phyloP scores from a whole-genome alignment of 306 rosid species.

The Bauhinia variegata region DNA sequence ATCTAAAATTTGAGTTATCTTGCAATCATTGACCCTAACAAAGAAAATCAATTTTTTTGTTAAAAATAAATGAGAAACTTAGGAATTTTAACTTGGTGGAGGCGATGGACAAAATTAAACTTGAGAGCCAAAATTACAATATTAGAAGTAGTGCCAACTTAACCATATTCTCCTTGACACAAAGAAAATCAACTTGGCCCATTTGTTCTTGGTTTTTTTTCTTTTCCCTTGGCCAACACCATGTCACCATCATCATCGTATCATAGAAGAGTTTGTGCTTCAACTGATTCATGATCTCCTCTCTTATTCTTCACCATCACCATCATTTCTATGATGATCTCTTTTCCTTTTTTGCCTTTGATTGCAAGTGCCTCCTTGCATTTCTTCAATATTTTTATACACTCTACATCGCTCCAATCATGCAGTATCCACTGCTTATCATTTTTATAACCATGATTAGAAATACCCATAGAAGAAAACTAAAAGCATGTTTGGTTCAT shows the following conservation, averaged over 20 bases:
- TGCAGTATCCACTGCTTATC: constrained; percentile 46
- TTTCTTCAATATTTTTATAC: constrained; percentile 51
- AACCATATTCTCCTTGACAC: too few relatives aligned
- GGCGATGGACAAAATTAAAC: too few relatives aligned
- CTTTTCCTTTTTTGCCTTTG: constrained; percentile 32
- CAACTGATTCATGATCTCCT: constrained; percentile 24
- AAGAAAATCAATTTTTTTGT: too few relatives aligned
- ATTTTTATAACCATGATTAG: too few relatives aligned
- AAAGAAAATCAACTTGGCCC: constrained; percentile 35
- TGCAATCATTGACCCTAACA: constrained; percentile 42
- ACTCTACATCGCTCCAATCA: constrained; percentile 54
- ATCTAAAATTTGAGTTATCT: constrained; percentile 38
- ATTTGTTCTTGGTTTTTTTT: constrained; percentile 43
- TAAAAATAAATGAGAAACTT: too few relatives aligned
- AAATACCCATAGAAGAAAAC: too few relatives aligned
- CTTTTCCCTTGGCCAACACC: constrained; percentile 20
- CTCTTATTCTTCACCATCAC: constrained; percentile 20
- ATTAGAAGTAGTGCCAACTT: too few relatives aligned
- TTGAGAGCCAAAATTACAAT: too few relatives aligned
- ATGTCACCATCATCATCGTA: constrained; percentile 37
- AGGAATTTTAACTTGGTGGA: too few relatives aligned
- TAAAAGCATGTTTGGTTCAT: too few relatives aligned
- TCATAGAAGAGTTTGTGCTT: constrained; percentile 38
- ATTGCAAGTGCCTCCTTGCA: constrained; percentile 41
- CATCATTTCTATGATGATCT: constrained; percentile 42